These are phyloP conservation scores for Curvularia eragrostidis DNA, from an alignment of 2,329 filamentous ascomycete species.

Conservation along the genomic window DNA sequence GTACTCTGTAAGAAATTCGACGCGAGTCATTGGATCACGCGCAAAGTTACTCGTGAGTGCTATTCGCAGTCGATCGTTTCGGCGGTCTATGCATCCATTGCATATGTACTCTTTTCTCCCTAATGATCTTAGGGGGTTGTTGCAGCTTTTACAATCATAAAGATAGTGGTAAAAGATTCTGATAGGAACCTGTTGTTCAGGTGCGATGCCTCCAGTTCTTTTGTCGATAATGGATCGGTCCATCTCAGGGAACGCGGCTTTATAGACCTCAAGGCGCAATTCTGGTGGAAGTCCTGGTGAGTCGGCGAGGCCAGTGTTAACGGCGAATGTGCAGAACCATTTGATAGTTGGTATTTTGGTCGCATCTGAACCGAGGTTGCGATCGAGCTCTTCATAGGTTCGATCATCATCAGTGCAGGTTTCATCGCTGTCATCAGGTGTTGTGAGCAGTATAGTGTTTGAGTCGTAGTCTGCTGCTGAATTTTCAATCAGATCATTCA, in stretches of 20 bases:
- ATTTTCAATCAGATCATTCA: background rate
- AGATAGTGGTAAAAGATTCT: no score
- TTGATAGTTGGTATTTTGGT: background rate
- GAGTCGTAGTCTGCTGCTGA: background rate
- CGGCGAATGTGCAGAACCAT: background rate
- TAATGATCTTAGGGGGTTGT: no score
- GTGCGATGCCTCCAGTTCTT: background rate
- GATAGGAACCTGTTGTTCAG: background rate
- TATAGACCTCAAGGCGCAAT: background rate
- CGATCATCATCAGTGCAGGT: background rate
- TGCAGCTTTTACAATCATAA: no score
- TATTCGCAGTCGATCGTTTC: background rate
- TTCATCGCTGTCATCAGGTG: background rate
- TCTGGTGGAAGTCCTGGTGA: background rate
- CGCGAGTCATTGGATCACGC: background rate
- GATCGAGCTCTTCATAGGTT: background rate
- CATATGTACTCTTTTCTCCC: background rate
- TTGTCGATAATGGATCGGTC: background rate
- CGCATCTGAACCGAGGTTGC: background rate
- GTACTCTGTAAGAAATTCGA: background rate
- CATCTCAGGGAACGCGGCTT: conserved; percentile 5
- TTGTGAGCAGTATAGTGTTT: background rate
- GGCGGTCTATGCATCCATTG: no score
- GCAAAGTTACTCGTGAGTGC: background rate
- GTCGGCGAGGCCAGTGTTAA: background rate